phyloP scores from a whole-genome alignment of 768 basidiomycete genomes.

The Tylopilus plumbeoviolaceoides region DNA sequence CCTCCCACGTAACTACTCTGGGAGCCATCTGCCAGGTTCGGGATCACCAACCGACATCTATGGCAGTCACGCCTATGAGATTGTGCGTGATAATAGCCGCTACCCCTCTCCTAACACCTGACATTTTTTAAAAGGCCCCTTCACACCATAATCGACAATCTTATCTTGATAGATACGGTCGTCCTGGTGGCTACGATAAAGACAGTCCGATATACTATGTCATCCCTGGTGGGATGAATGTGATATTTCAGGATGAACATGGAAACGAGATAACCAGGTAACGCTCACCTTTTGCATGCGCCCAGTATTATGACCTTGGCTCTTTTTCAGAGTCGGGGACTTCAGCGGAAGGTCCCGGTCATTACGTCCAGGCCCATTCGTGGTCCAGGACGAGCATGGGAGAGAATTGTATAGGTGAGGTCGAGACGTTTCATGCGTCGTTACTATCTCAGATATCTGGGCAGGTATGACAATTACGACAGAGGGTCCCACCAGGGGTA shows the following conservation, averaged over 20 bases:
- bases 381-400: conserved; percentile 59
- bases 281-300: neutral
- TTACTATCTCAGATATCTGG: conserved; percentile 1
- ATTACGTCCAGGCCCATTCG: conserved; percentile 38
- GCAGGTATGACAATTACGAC: conserved; percentile 26
- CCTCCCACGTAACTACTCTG: conserved; percentile 23
- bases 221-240: conserved; percentile 59
- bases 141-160: conserved; percentile 24
- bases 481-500: conserved; percentile 22
- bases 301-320: neutral
- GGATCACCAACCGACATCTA: conserved; percentile 32
- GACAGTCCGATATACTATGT: conserved; percentile 50
- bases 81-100: conserved; percentile 13
- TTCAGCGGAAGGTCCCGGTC: conserved; percentile 33
- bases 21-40: conserved; percentile 10
- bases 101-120: neutral
- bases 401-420: conserved; percentile 53
- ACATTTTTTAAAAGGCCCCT: conserved; percentile 19
- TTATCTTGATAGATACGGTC: conserved; percentile 21
- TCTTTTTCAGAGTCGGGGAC: conserved; percentile 45
- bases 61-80: conserved; percentile 17
- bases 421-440: neutral
- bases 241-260: conserved; percentile 63
- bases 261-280: conserved; percentile 65
- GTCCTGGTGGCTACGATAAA: conserved; percentile 14